Percentiles rank a stretch among this genome's conserved stretches.
phyloP scores from a whole-genome alignment of 2,329 filamentous ascomycete genomes.

The Aspergillus sp. region DNA sequence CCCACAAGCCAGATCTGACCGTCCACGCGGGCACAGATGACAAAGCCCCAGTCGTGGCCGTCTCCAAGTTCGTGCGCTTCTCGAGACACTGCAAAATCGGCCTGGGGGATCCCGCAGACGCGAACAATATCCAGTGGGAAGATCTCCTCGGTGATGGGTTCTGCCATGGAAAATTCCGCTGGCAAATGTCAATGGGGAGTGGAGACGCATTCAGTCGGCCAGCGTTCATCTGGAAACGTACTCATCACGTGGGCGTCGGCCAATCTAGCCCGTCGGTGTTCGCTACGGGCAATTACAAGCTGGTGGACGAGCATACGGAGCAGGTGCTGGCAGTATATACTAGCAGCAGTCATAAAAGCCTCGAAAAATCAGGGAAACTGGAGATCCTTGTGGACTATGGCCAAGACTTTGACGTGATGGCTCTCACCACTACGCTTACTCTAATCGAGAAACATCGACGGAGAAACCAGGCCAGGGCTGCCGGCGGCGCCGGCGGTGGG shows the following conservation, averaged over 20 bases:
- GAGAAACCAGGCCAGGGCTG: slow-evolving; percentile 5
- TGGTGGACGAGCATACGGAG: slow-evolving; percentile 24
- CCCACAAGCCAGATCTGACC: slow-evolving; percentile 27
- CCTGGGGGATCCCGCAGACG: slow-evolving; percentile 20
- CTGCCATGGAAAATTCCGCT: slow-evolving; percentile 19
- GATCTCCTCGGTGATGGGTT: slow-evolving; percentile 20
- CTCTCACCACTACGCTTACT: slow-evolving; percentile 19
- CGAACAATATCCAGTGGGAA: slow-evolving; percentile 22
- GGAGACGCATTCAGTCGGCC: slow-evolving; percentile 6
- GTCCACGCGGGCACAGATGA: slow-evolving; percentile 22
- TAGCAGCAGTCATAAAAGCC: slow-evolving; percentile 16
- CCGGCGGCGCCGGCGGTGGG: slow-evolving; percentile 9
- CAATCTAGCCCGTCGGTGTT: slow-evolving; percentile 14
- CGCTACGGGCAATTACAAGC: slow-evolving; percentile 22
- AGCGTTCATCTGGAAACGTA: slow-evolving; percentile 28
- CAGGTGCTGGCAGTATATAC: slow-evolving; percentile 25
- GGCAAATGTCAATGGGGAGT: slow-evolving; percentile 16
- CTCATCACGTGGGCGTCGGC: slow-evolving; percentile 20
- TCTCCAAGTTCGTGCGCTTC: slow-evolving; percentile 27
- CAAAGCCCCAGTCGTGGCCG: slow-evolving; percentile 19
- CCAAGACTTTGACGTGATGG: slow-evolving; percentile 22
- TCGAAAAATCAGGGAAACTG: slow-evolving; percentile 25
- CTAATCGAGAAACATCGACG: slow-evolving; percentile 19
- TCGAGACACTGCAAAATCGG: slow-evolving; percentile 26
- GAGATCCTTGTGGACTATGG: slow-evolving; percentile 21